Evolutionary conservation across 352 stramenopile species (phyloP), one percentile per base, ranked within the genome.

Genomic region (Phytophthora hybrid): DNA sequence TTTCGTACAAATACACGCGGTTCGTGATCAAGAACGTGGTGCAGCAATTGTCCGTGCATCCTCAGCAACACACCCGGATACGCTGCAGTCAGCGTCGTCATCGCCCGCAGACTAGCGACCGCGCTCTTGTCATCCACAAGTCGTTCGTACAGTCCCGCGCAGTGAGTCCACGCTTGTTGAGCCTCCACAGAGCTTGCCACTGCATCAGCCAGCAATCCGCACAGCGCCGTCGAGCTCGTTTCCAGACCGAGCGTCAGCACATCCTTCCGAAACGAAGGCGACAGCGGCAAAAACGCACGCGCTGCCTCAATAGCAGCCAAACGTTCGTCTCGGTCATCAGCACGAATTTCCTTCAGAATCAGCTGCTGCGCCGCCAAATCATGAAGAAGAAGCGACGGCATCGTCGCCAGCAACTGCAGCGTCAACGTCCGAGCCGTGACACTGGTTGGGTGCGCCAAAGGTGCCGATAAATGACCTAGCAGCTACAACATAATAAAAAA

Each of bases 151-250:
- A 79, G 44, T 37, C 74, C 70, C 1, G 74, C 78, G 49, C 80
- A 90, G 19, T 80, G 59, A 4, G 62, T 81, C 83, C 83, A 90
- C 6, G 74, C 77, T 63, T 88, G 55, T 4, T 78, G 64, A 13
- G 79, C 79, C 47, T 85, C 76, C 0, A 26, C 47, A 6, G 52
- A 14, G 21, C 21, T 80, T 7, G 73, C 71, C 0, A 77, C 71
- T 7, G 79, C 69, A 44, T 41, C 52, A 4, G 69, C 58, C 16
- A 82, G n/a, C 31, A 85, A 74, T 29, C 52, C 59, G 39, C 67
- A 74, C 18, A 75, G 59, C 5, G n/a, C 9, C 16, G 70, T 62
- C 9, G 59, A 61, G 18, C 69, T 66, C 1, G 68, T 63, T 3
- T 73, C 19, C 18, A 84, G 9, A 66, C 52, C 57, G 44, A 66